Percentiles rank a stretch among this genome's conserved stretches.
These are phyloP conservation scores for Scutellaria minor DNA, from an alignment of 257 asterid species.

Conservation along the genomic window DNA sequence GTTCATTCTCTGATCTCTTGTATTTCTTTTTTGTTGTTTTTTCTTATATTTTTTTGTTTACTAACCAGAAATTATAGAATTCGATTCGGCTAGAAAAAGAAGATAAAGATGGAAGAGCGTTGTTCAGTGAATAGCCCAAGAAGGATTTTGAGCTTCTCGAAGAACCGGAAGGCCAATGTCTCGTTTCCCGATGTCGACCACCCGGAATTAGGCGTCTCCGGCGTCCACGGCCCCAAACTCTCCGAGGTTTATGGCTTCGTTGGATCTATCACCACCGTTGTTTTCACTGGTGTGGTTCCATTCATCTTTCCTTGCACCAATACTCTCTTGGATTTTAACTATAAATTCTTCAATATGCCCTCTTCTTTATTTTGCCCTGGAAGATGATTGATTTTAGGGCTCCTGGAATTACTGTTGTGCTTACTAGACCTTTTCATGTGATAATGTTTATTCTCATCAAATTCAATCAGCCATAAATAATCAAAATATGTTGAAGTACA, in stretches of 20 bases:
- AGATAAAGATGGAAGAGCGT: slow-evolving; percentile 57
- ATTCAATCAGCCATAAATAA: background rate
- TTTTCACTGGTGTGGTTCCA: slow-evolving; percentile 59
- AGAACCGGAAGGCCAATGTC: slow-evolving; percentile 54
- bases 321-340: background rate
- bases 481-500: background rate
- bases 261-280: slow-evolving; percentile 89
- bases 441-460: background rate
- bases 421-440: background rate
- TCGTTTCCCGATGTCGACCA: slow-evolving; percentile 51
- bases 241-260: slow-evolving; percentile 96
- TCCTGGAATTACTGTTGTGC: background rate
- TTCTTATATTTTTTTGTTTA: no score
- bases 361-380: background rate
- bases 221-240: slow-evolving; percentile 65
- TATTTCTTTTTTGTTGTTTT: no score
- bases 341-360: background rate
- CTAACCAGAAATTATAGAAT: background rate
- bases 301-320: slow-evolving; percentile 1
- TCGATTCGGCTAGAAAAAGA: background rate
- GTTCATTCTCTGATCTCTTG: no score
- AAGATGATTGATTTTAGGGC: slow-evolving; percentile 8
- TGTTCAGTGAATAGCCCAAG: slow-evolving; percentile 76
- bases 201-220: slow-evolving; percentile 41
- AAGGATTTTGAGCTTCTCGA: slow-evolving; percentile 78